phyloP scores from a whole-genome alignment of 768 basidiomycete genomes.

The Pulveroboletus ravenelii region DNA sequence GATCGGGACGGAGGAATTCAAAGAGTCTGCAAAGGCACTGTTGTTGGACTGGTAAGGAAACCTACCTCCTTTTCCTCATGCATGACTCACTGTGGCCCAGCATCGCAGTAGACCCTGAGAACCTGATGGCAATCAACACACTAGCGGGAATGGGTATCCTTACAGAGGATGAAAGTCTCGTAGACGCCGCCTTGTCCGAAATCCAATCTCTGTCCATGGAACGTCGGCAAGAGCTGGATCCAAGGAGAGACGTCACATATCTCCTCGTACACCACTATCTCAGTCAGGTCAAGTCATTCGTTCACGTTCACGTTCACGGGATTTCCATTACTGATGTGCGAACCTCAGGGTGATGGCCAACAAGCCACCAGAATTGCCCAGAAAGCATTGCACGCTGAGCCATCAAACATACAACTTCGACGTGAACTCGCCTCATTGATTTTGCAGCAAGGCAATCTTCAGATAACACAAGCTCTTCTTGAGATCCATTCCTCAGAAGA shows the following conservation, averaged over 20 bases:
- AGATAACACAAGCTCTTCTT: constrained; percentile 46
- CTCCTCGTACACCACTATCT: constrained; percentile 71
- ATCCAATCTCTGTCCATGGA: constrained; percentile 67
- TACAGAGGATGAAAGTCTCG: constrained; percentile 68
- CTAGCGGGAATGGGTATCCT: constrained; percentile 89
- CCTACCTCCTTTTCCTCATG: not conserved
- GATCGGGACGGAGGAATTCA: constrained; percentile 67
- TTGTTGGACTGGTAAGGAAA: constrained; percentile 73
- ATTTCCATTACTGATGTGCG: not conserved
- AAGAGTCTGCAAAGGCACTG: constrained; percentile 70
- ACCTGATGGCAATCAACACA: constrained; percentile 74
- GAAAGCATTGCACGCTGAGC: constrained; percentile 53
- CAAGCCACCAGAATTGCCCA: constrained; percentile 54
- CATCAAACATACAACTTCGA: constrained; percentile 45
- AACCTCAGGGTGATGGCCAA: constrained; percentile 41
- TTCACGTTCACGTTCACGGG: not conserved
- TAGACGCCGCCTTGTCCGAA: constrained; percentile 85
- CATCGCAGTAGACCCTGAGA: constrained; percentile 72
- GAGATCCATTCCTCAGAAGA: constrained; percentile 27
- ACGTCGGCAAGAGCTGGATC: constrained; percentile 61
- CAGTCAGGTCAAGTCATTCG: constrained; percentile 49
- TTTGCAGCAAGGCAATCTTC: constrained; percentile 43
- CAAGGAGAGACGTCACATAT: constrained; percentile 62
- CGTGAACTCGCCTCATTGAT: constrained; percentile 52
- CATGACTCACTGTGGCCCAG: constrained; percentile 37